Evolutionary conservation across 768 basidiomycete species (phyloP).

Genomic region (Leucocoprinus leucothites): DNA sequence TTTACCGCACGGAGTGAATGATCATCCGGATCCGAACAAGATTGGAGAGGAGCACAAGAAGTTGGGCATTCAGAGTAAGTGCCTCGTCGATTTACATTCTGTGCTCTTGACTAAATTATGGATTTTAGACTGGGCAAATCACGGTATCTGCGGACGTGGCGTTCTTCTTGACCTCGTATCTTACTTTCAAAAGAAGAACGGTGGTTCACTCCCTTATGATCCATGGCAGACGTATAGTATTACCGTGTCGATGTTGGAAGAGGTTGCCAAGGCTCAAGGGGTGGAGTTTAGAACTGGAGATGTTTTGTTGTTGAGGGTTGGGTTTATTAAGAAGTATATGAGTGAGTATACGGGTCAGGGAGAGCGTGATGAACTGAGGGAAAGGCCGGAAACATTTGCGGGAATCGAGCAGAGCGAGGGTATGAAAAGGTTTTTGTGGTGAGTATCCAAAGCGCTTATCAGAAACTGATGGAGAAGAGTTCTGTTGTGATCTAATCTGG

Average conservation of each 20-base stretch:
- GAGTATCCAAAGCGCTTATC: no score
- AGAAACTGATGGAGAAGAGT: no score
- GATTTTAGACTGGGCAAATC: constrained; percentile 60
- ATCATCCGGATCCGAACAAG: constrained; percentile 44
- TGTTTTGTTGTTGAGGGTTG: constrained; percentile 56
- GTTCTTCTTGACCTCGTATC: constrained; percentile 63
- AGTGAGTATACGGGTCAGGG: constrained; percentile 28
- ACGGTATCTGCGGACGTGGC: constrained; percentile 68
- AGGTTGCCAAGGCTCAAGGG: constrained; percentile 55
- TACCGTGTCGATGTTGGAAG: constrained; percentile 51
- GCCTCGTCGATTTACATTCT: neutral
- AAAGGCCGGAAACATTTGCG: constrained; percentile 51
- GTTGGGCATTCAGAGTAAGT: constrained; percentile 67
- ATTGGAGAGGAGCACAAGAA: constrained; percentile 45
- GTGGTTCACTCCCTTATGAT: constrained; percentile 49
- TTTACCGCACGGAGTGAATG: constrained; percentile 42
- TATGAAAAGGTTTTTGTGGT: constrained; percentile 76
- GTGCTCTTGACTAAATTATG: constrained; percentile 2
- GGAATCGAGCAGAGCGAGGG: constrained; percentile 67
- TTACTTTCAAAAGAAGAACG: constrained; percentile 38
- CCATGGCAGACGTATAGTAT: constrained; percentile 58
- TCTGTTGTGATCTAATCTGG: neutral
- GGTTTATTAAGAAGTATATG: constrained; percentile 60
- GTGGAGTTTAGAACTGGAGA: constrained; percentile 58
- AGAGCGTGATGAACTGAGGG: constrained; percentile 40